phyloP scores from a whole-genome alignment of 306 rosid species.

The Sicyos baderoa region DNA sequence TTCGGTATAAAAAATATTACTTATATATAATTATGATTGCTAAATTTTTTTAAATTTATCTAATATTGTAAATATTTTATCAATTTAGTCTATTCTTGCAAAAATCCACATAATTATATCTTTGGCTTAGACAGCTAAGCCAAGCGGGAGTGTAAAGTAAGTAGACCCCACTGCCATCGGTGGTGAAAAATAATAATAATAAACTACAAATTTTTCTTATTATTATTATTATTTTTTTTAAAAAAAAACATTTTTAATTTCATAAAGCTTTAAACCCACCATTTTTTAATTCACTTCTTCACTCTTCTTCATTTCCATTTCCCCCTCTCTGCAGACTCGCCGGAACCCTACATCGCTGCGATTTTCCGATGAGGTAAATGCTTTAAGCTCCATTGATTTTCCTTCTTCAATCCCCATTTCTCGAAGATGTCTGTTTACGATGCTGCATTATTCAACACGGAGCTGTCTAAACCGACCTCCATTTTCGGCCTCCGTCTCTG shows the following conservation, averaged over 20 bases:
- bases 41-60: too few species aligned
- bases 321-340: conserved; percentile 6
- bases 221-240: too few species aligned
- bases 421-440: conserved; percentile 58
- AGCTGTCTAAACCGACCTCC: conserved; percentile 77
- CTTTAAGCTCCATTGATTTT: not conserved
- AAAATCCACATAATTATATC: not conserved
- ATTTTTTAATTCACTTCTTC: not conserved
- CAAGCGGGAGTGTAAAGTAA: conserved; percentile 11
- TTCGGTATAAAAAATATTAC: too few species aligned
- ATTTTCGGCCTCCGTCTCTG: conserved; percentile 88
- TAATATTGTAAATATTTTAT: too few species aligned
- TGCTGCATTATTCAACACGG: conserved; percentile 62
- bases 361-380: conserved; percentile 8
- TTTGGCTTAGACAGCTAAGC: conserved; percentile 2
- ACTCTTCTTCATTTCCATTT: conserved; percentile 10
- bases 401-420: conserved; percentile 9
- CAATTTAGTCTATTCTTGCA: too few species aligned
- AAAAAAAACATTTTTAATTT: too few species aligned
- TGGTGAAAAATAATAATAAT: not conserved
- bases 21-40: too few species aligned
- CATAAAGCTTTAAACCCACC: not conserved
- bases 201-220: not conserved
- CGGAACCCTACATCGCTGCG: not conserved
- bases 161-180: not conserved